phyloP scores from a whole-genome alignment of 768 basidiomycete species.

The Sporobolomyces phaffii region DNA sequence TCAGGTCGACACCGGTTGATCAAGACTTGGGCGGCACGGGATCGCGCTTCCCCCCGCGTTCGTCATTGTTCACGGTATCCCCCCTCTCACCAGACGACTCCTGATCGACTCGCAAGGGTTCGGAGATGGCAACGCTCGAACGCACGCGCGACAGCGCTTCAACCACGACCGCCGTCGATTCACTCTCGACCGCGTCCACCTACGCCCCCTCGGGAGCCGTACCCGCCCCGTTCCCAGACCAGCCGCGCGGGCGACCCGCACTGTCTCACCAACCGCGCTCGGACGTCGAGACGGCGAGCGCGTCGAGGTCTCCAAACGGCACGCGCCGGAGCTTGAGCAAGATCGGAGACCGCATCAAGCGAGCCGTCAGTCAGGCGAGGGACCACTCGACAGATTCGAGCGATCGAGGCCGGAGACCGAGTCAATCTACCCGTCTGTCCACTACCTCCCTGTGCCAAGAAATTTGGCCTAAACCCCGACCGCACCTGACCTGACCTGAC shows the following conservation, averaged over 20 bases:
- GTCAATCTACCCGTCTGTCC: neutral
- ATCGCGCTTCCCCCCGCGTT: too few relatives aligned
- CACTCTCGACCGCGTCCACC: neutral
- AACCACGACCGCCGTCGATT: neutral
- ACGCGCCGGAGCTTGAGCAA: slow-evolving; percentile 20
- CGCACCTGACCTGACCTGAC: too few relatives aligned
- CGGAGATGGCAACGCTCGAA: slow-evolving; percentile 23
- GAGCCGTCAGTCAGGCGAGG: slow-evolving; percentile 19
- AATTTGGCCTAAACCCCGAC: neutral
- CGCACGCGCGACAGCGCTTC: neutral
- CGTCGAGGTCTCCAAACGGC: slow-evolving; percentile 11
- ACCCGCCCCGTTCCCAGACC: slow-evolving; percentile 14
- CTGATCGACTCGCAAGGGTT: neutral
- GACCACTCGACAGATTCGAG: neutral
- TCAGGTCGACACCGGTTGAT: too few relatives aligned
- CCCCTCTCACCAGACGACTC: too few relatives aligned
- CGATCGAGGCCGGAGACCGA: neutral
- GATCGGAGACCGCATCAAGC: slow-evolving; percentile 16
- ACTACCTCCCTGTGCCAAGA: neutral
- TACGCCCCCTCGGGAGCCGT: slow-evolving; percentile 1
- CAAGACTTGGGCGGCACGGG: too few relatives aligned
- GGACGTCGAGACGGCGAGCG: neutral
- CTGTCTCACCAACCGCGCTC: neutral
- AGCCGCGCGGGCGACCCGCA: neutral
- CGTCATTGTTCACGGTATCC: too few relatives aligned